phyloP scores from a whole-genome alignment of 2,329 filamentous ascomycete genomes.

The Fusarium mexicanum region DNA sequence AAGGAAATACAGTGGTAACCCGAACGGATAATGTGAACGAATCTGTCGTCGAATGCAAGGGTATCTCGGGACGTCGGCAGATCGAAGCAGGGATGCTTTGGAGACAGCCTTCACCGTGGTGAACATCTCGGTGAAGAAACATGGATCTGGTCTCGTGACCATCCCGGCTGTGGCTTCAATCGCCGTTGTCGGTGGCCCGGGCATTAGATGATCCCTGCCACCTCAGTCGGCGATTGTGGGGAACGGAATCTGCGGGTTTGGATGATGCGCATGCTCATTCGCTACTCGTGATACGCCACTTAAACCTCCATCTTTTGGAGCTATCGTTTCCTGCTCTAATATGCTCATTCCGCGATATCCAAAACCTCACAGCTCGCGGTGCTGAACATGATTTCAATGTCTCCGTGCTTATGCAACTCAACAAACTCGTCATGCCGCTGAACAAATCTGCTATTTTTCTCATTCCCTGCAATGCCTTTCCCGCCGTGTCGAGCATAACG shows the following conservation, averaged over 20 bases:
- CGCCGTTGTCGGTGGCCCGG: constrained; percentile 16
- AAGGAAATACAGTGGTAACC: constrained; percentile 2
- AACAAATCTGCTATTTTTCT: constrained; percentile 31
- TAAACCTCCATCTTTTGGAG: neutral
- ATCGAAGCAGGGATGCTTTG: constrained; percentile 13
- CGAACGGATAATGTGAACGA: constrained; percentile 5
- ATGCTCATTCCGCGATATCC: constrained; percentile 36
- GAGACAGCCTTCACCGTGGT: constrained; percentile 20
- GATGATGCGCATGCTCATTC: constrained; percentile 26
- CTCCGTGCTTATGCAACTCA: constrained; percentile 10
- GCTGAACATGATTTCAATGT: constrained; percentile 34
- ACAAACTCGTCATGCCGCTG: constrained; percentile 33
- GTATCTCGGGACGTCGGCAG: constrained; percentile 25
- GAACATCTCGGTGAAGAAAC: constrained; percentile 2
- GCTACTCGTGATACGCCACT: constrained; percentile 18
- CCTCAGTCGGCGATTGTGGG: constrained; percentile 5
- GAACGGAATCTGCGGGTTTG: constrained; percentile 2
- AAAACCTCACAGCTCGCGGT: constrained; percentile 3
- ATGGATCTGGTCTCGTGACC: constrained; percentile 8
- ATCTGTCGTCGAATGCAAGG: constrained; percentile 11
- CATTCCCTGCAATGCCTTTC: constrained; percentile 36
- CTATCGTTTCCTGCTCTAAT: constrained; percentile 36
- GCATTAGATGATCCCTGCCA: constrained; percentile 23
- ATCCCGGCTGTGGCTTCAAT: neutral
- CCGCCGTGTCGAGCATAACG: constrained; percentile 19